Evolutionary conservation across 2,329 filamentous ascomycete genomes (phyloP).

Genomic region (Fusarium haematococcum): DNA sequence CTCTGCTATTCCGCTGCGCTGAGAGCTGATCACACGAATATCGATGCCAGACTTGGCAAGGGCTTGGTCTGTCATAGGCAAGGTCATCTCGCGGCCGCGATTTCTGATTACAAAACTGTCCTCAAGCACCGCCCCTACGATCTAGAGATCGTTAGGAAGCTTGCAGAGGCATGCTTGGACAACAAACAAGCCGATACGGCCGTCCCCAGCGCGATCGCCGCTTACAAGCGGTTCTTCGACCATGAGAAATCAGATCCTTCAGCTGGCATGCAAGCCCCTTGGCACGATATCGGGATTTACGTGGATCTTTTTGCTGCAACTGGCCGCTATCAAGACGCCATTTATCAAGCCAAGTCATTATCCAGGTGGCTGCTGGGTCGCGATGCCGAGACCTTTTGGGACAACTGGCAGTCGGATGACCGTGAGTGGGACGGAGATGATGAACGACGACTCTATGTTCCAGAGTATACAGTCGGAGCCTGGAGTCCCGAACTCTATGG

Average conservation of each 20-base stretch:
- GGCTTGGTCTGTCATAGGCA: slow-evolving; percentile 68
- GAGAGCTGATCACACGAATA: slow-evolving; percentile 66
- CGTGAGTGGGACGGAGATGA: slow-evolving; percentile 88
- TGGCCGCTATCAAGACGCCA: slow-evolving; percentile 72
- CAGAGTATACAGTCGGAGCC: slow-evolving; percentile 68
- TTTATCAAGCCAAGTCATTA: slow-evolving; percentile 76
- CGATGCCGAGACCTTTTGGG: slow-evolving; percentile 81
- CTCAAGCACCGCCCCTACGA: slow-evolving; percentile 65
- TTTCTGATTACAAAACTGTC: slow-evolving; percentile 67
- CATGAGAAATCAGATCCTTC: slow-evolving; percentile 51
- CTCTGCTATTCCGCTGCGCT: slow-evolving; percentile 71
- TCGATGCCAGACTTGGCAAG: slow-evolving; percentile 70
- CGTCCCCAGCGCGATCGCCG: slow-evolving; percentile 56
- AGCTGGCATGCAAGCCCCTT: slow-evolving; percentile 61
- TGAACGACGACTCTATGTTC: slow-evolving; percentile 71
- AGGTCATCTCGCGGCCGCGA: slow-evolving; percentile 65
- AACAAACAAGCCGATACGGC: slow-evolving; percentile 58
- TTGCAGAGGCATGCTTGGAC: slow-evolving; percentile 69
- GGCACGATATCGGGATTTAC: slow-evolving; percentile 89
- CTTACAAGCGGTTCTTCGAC: slow-evolving; percentile 62
- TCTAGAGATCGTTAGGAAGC: slow-evolving; percentile 64
- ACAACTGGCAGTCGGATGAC: slow-evolving; percentile 77
- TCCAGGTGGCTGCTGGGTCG: slow-evolving; percentile 87
- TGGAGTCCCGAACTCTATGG: slow-evolving; percentile 75
- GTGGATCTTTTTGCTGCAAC: slow-evolving; percentile 80